These are phyloP conservation scores for Tieghemostelium lacteum DNA, from an alignment of 78 protist genomes.

Conservation along the genomic window DNA sequence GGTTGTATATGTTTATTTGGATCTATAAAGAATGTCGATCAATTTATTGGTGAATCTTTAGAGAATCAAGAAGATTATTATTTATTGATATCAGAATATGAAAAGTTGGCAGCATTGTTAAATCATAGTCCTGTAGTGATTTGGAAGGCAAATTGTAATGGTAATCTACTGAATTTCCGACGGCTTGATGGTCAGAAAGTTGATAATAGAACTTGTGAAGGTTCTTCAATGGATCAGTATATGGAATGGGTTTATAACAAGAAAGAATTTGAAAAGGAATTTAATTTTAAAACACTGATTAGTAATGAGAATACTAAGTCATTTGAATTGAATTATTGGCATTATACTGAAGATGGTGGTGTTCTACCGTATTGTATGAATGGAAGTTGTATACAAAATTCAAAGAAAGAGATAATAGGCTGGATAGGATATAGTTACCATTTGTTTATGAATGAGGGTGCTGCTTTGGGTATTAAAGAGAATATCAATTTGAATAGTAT, in stretches of 20 bases:
- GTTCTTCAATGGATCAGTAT: slow-evolving; percentile 10
- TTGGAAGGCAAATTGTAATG: slow-evolving; percentile 23
- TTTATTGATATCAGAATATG: not conserved
- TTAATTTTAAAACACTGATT: slow-evolving; percentile 3
- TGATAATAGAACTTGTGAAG: not conserved
- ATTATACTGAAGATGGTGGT: not conserved
- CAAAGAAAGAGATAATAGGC: slow-evolving; percentile 21
- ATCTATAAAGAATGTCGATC: not conserved
- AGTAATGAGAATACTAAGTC: not conserved
- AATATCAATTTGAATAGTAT: slow-evolving; percentile 7
- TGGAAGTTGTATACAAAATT: not conserved
- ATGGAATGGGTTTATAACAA: not conserved
- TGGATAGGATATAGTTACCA: slow-evolving; percentile 32
- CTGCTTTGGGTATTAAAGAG: slow-evolving; percentile 6
- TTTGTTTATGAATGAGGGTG: slow-evolving; percentile 47
- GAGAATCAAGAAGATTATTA: too few species aligned
- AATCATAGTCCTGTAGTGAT: slow-evolving; percentile 6
- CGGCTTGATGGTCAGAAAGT: not conserved
- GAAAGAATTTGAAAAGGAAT: not conserved
- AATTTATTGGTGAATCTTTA: not conserved
- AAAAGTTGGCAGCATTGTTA: slow-evolving; percentile 5
- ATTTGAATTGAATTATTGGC: slow-evolving; percentile 27
- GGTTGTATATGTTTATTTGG: slow-evolving; percentile 36
- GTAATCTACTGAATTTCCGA: slow-evolving; percentile 33
- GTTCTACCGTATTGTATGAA: not conserved